phyloP scores from a whole-genome alignment of 257 asterid species.

The Leptodermis oblonga region DNA sequence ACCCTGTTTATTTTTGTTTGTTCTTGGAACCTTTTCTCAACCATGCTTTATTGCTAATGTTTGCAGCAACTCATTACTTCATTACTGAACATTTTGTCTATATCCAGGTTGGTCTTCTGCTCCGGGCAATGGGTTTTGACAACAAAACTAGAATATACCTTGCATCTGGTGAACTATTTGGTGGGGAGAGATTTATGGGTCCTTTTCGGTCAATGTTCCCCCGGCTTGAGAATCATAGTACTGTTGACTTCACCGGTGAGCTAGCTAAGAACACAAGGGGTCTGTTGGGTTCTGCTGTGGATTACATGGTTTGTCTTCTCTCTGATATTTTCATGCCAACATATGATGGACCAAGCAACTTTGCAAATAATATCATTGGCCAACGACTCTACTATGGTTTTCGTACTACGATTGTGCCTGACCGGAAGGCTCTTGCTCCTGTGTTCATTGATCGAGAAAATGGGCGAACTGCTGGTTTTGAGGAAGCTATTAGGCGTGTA shows the following conservation, averaged over 20 bases:
- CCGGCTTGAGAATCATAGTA: conserved; percentile 77
- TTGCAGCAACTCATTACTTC: background rate
- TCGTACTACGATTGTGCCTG: conserved; percentile 82
- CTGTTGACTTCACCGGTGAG: conserved; percentile 55
- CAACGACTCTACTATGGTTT: conserved; percentile 96
- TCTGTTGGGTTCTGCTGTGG: conserved; percentile 89
- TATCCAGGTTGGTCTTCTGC: conserved; percentile 85
- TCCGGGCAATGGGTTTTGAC: conserved; percentile 78
- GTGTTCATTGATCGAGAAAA: conserved; percentile 69
- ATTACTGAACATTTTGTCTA: background rate
- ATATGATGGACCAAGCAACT: conserved; percentile 97
- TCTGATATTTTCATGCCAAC: conserved; percentile 97
- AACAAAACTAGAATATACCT: conserved; percentile 86
- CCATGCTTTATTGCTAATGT: background rate
- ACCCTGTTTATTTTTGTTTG: background rate
- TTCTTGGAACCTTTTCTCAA: background rate
- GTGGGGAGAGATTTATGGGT: conserved; percentile 87
- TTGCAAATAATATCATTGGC: conserved; percentile 92
- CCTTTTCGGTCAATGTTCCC: conserved; percentile 81
- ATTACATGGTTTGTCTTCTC: conserved; percentile 95
- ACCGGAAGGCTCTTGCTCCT: conserved; percentile 87
- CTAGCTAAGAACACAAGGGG: conserved; percentile 47
- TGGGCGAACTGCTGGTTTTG: conserved; percentile 61
- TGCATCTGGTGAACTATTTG: conserved; percentile 94
- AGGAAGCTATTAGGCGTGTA: conserved; percentile 64